Conservation (phyloP, 441 rosid genomes). For the Manihot esculenta region DNA sequence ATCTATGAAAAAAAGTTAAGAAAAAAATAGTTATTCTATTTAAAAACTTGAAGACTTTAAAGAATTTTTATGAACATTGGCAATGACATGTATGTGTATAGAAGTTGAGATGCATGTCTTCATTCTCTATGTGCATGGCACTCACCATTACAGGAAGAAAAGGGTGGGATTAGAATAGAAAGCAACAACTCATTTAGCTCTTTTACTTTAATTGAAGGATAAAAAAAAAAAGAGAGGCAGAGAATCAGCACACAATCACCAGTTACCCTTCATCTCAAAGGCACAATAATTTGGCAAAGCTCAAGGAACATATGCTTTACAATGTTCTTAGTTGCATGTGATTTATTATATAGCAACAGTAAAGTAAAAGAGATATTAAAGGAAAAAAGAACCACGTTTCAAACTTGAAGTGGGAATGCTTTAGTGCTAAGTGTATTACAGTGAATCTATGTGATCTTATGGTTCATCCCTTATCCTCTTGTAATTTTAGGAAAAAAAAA, state of each 20-base stretch:
- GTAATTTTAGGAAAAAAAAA: conserved; percentile 60
- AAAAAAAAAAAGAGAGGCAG: conserved; percentile 37
- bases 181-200: conserved; percentile 27
- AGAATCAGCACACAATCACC: no score
- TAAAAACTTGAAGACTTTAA: no score
- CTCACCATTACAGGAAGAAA: no score
- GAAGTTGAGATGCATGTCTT: neutral
- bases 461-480: no score
- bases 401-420: no score
- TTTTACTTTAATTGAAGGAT: conserved; percentile 28
- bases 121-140: no score
- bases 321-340: conserved; percentile 65
- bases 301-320: conserved; percentile 47
- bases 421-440: no score
- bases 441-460: no score
- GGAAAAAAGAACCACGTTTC: conserved; percentile 40
- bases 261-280: conserved; percentile 29
- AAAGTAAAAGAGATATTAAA: conserved; percentile 39
- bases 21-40: no score
- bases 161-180: no score
- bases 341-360: conserved; percentile 28
- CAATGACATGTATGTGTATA: neutral
- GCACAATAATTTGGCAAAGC: conserved; percentile 38
- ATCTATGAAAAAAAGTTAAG: no score
- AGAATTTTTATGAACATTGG: no score